Conservation (phyloP, 805 yeast genomes). For the Clavispora asparagi region DNA sequence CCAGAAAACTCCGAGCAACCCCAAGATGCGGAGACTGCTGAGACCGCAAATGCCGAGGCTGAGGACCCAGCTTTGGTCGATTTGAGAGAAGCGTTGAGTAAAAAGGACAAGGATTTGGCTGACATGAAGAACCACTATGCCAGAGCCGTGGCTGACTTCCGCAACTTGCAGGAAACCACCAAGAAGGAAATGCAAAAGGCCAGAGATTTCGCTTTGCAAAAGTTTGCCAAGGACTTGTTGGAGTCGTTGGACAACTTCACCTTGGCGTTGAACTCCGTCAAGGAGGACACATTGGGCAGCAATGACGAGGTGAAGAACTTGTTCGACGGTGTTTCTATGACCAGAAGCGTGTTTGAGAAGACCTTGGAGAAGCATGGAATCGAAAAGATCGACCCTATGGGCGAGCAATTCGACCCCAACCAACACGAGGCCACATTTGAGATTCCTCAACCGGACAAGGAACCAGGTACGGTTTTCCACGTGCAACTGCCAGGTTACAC, state of each 20-base stretch:
- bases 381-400: conserved; percentile 73
- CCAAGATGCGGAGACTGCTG: conserved; percentile 9
- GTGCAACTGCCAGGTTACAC: conserved; percentile 90
- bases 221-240: conserved; percentile 82
- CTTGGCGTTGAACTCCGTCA: conserved; percentile 73
- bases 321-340: conserved; percentile 88
- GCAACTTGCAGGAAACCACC: conserved; percentile 86
- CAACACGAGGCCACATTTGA: conserved; percentile 91
- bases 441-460: conserved; percentile 78
- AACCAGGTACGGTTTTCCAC: conserved; percentile 87
- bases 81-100: conserved; percentile 48
- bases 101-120: conserved; percentile 68
- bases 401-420: conserved; percentile 85
- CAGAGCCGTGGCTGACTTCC: conserved; percentile 86
- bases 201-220: conserved; percentile 84
- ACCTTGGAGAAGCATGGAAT: conserved; percentile 79
- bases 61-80: conserved; percentile 25
- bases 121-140: conserved; percentile 79
- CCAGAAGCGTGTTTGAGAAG: conserved; percentile 78
- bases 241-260: conserved; percentile 89
- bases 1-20: conserved; percentile 2
- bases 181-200: conserved; percentile 84
- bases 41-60: conserved; percentile 8
- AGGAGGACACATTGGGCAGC: conserved; percentile 52
- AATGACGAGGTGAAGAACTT: conserved; percentile 50